phyloP scores from a whole-genome alignment of 345 rosid species.

The Sonneratia alba region DNA sequence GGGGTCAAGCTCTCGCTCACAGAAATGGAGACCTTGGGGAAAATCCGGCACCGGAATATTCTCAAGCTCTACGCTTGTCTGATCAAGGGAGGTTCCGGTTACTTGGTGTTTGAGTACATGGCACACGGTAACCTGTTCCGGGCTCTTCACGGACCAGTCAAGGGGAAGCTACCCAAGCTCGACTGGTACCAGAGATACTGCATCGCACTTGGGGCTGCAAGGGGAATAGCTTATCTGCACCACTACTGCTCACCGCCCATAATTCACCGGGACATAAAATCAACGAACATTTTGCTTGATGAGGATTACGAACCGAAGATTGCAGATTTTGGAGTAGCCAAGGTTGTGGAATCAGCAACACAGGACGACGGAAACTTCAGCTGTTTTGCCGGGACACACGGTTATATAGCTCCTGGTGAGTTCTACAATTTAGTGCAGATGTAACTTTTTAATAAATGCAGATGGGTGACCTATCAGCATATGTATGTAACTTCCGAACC shows the following conservation, averaged over 20 bases:
- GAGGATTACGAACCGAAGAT: slow-evolving; percentile 63
- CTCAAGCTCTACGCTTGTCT: slow-evolving; percentile 71
- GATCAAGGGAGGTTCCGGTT: slow-evolving; percentile 46
- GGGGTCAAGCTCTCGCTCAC: slow-evolving; percentile 43
- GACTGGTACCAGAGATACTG: slow-evolving; percentile 64
- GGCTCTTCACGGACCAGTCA: slow-evolving; percentile 43
- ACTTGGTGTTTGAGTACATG: slow-evolving; percentile 81
- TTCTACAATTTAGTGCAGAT: slow-evolving; percentile 1
- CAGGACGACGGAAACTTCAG: slow-evolving; percentile 33
- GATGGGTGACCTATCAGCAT: not conserved
- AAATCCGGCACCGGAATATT: slow-evolving; percentile 70
- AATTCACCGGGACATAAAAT: slow-evolving; percentile 82
- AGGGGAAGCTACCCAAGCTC: slow-evolving; percentile 45
- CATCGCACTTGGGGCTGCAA: slow-evolving; percentile 72
- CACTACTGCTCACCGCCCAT: slow-evolving; percentile 76
- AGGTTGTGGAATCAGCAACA: slow-evolving; percentile 40
- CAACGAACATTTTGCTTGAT: slow-evolving; percentile 68
- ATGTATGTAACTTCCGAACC: not conserved
- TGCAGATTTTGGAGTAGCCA: slow-evolving; percentile 87
- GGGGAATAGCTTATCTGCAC: slow-evolving; percentile 79
- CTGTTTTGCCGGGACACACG: slow-evolving; percentile 72
- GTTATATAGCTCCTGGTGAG: slow-evolving; percentile 93
- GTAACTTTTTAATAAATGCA: not conserved
- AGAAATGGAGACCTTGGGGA: slow-evolving; percentile 76
- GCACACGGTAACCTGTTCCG: slow-evolving; percentile 59